phyloP scores from a whole-genome alignment of 2,329 filamentous ascomycete genomes.

The Trichoderma brevicompactum region DNA sequence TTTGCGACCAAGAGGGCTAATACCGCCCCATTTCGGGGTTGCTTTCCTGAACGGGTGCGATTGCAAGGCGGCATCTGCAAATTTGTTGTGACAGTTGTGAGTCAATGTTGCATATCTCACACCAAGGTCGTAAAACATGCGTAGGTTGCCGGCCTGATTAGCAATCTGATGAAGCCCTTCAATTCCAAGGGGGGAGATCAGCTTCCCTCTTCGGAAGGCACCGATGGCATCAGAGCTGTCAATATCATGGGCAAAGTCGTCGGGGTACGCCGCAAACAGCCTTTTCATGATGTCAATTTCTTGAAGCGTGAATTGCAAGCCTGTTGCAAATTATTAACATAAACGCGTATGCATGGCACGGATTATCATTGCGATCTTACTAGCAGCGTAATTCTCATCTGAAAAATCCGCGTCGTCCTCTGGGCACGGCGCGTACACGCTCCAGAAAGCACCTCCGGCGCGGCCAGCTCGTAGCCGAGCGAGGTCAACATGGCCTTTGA shows the following conservation, averaged over 20 bases:
- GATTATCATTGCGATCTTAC: slow-evolving; percentile 45
- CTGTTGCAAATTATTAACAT: slow-evolving; percentile 39
- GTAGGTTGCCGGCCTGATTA: slow-evolving; percentile 76
- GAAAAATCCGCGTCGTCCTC: slow-evolving; percentile 73
- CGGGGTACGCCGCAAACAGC: slow-evolving; percentile 65
- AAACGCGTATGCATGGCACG: neutral
- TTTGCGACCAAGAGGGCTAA: slow-evolving; percentile 70
- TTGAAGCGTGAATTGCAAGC: slow-evolving; percentile 69
- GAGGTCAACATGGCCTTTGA: slow-evolving; percentile 76
- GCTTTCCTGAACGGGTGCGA: slow-evolving; percentile 56
- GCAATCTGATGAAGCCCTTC: slow-evolving; percentile 95
- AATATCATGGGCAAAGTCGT: slow-evolving; percentile 68
- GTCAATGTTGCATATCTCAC: slow-evolving; percentile 88
- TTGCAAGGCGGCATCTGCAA: slow-evolving; percentile 79
- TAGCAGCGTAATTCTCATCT: slow-evolving; percentile 69
- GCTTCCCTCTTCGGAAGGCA: slow-evolving; percentile 63
- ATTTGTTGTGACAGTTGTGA: slow-evolving; percentile 91
- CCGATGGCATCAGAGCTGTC: slow-evolving; percentile 64
- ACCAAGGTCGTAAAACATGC: slow-evolving; percentile 75
- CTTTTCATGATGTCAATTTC: slow-evolving; percentile 76
- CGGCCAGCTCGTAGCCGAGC: slow-evolving; percentile 71
- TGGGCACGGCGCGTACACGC: slow-evolving; percentile 80
- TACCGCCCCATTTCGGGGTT: slow-evolving; percentile 68
- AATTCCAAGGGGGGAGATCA: slow-evolving; percentile 79
- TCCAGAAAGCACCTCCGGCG: slow-evolving; percentile 91